Base-by-base conservation (phyloP, 2,329 filamentous ascomycete species). In the Neofusicoccum ribis region DNA sequence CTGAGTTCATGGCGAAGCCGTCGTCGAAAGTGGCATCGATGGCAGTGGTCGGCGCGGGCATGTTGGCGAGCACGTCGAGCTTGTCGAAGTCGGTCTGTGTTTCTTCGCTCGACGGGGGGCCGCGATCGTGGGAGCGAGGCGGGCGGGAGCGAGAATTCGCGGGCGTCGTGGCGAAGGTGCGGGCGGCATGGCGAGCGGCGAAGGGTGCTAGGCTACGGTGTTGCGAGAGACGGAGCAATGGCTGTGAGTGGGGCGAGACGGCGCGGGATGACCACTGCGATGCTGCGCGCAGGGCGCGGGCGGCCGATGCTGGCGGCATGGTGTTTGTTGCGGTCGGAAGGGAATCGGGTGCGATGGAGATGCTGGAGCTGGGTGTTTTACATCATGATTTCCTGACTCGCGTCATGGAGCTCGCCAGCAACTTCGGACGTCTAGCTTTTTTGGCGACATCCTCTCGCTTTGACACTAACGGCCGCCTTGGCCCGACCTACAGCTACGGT, bases 1-100 rank as follows among this genome's bases (percentile, higher is more conserved):
- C 93, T 71, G 89, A 96, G 78, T 95, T 91, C 51, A 99, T 83
- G 69, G 90, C 87, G 77, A 99, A 99, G 1, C 95, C 95, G 71
- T 94, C 89, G 66, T 85, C 81, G 66, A 91, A 87, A 79, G 92
- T 96, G 5, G 90, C 88, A 71, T 97, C 93, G 51, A 99, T 88
- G 1, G 88, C 88, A 0, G 92, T 97, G 0, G 92, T 88, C 0
- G 94, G 95, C 3, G 86, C 83, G 0, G 92, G 90, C 1, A 88
- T 87, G 69, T 87, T 88, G 46, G 87, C 89, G 4, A 98, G 84
- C 6, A 99, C 89, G 75, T 99, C 89, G 69, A 98, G 84, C 14
- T 85, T 84, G 47, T 79, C 81, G 70, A 98, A 92, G 78, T 95
- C 89, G 2, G 88, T 89, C 70, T 86, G 86, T 1, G 87, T 89